These are phyloP conservation scores for Sporisorium exsertum DNA, from an alignment of 1,284 basidiomycete species.

Conservation along the genomic window DNA sequence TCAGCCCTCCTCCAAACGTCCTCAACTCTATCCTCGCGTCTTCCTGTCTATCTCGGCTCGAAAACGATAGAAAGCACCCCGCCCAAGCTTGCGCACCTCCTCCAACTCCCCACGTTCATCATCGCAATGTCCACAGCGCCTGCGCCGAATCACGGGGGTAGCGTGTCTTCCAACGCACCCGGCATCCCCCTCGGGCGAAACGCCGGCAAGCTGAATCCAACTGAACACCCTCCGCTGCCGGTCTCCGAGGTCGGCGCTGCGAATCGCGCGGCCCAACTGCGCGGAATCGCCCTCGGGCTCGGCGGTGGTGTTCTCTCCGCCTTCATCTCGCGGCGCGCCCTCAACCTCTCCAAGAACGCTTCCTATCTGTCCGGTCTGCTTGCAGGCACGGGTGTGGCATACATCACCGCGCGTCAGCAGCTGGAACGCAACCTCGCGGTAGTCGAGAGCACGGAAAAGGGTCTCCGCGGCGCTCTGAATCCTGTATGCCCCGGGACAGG, in stretches of 20 bases:
- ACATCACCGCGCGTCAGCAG: constrained; percentile 43
- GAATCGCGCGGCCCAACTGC: constrained; percentile 42
- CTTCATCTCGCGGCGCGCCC: constrained; percentile 39
- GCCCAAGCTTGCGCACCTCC: no score
- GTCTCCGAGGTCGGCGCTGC: constrained; percentile 39
- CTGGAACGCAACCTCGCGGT: constrained; percentile 39
- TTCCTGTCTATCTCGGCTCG: no score
- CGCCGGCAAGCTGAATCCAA: constrained; percentile 35
- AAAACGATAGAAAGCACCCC: no score
- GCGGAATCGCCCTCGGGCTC: constrained; percentile 41
- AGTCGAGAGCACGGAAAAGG: constrained; percentile 37
- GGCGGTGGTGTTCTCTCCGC: constrained; percentile 41
- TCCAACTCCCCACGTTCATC: not conserved
- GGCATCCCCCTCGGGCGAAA: constrained; percentile 30
- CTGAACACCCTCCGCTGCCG: constrained; percentile 40
- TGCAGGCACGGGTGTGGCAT: constrained; percentile 51
- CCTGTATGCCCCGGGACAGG: not conserved
- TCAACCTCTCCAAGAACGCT: constrained; percentile 41
- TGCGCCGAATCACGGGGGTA: constrained; percentile 34
- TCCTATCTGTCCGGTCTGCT: constrained; percentile 43
- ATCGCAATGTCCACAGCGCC: constrained; percentile 6
- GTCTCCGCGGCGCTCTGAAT: constrained; percentile 12
- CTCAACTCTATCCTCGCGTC: not conserved
- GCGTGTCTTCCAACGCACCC: constrained; percentile 17
- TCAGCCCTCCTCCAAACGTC: no score